Evolutionary conservation across 1,284 basidiomycete genomes (phyloP), one percentile per base, ranked within the genome.

Genomic region (Thelephora terrestris): DNA sequence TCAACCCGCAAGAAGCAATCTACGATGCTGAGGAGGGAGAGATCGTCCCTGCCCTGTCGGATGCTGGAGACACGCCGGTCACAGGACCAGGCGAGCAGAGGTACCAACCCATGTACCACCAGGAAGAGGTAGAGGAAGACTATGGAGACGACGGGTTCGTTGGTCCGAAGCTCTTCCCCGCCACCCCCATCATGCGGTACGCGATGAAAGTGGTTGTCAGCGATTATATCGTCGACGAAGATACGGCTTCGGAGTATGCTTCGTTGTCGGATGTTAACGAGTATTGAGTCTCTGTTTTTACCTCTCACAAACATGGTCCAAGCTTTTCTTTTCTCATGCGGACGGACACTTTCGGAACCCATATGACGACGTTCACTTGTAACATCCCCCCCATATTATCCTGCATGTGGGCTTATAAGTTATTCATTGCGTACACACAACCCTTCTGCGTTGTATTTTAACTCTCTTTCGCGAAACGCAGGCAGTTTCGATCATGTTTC

Each of bases 151-250:
- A 74, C 44, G 75, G 82, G 56, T 67, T 83, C 34, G 69, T 85
- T 43, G 84, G 84, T 2, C 85, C 86, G 9, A 81, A 80, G 61
- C 59, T 90, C 48, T 70, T 85, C 24, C 81, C 86, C 7, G 74
- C 76, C 18, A 84, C 85, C 3, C 85, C 86, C 1, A 82, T 89
- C 50, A 83, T 89, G 76, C 69, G 79, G 23, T 85, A 70, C 61
- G 86, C 87, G 43, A 89, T 90, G 85, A 69, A 76, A 45, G 78
- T 83, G 58, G 86, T 90, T 12, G 75, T 89, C 20, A 72, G 76
- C 57, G 87, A 90, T 64, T 87, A 87, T 55, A 79, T 85, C 54
- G 81, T 83, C 55, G 74, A 87, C 54, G 79, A 83, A 53, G 81
- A 85, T 53, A 79, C 79, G n/a, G 71, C 78, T 29, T 84, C 81